Conservation (phyloP, 2,329 filamentous ascomycete genomes). For the Talaromyces atroroseus region DNA sequence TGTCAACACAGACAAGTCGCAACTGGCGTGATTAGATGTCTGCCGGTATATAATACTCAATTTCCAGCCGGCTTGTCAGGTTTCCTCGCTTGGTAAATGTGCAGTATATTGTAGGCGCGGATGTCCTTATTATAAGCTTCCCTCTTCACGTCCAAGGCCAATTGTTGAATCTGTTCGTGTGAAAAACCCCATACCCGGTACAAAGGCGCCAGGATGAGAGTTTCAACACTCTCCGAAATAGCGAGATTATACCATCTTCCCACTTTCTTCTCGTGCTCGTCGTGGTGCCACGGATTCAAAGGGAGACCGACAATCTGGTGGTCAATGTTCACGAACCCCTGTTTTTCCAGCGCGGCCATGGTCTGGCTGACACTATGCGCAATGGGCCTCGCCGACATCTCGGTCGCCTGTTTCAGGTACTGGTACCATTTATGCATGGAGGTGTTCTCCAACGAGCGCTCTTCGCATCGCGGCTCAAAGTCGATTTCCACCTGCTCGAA, state of each 20-base stretch:
- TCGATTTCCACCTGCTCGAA: conserved; percentile 91
- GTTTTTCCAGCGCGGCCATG: conserved; percentile 56
- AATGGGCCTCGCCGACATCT: conserved; percentile 59
- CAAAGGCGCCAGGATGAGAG: conserved; percentile 68
- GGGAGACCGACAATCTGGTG: conserved; percentile 65
- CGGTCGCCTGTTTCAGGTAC: conserved; percentile 63
- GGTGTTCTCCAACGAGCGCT: conserved; percentile 53
- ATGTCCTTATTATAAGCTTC: conserved; percentile 65
- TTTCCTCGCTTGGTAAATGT: conserved; percentile 41
- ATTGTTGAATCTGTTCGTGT: conserved; percentile 55
- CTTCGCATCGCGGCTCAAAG: conserved; percentile 67
- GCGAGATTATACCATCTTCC: conserved; percentile 81
- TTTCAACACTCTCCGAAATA: conserved; percentile 66
- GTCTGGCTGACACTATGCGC: conserved; percentile 55
- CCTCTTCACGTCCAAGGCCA: conserved; percentile 58
- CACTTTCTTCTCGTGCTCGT: conserved; percentile 60
- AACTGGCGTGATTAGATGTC: neutral
- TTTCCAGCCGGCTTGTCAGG: conserved; percentile 28
- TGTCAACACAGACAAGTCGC: no score
- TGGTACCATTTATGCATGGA: conserved; percentile 64
- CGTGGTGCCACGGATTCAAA: conserved; percentile 66
- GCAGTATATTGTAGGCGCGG: conserved; percentile 61
- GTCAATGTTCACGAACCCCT: conserved; percentile 75
- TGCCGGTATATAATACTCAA: conserved; percentile 11
- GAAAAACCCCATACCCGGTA: conserved; percentile 59